Evolutionary conservation across 225 moss, liverwort and hornwort genomes (phyloP).

Genomic region (Straminergon stramineum): DNA sequence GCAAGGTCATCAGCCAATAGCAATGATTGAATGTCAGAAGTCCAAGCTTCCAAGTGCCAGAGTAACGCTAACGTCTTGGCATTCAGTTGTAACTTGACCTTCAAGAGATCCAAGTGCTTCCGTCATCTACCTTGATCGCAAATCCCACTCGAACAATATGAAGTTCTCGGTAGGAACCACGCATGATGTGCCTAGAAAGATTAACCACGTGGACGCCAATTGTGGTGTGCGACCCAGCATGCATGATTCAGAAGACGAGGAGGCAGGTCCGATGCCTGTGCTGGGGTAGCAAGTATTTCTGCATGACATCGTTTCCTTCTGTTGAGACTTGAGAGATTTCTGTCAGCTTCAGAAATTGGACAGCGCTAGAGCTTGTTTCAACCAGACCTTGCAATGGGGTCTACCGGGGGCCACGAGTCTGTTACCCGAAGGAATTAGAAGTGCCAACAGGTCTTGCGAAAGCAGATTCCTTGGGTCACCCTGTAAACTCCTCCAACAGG

Average conservation of each 20-base stretch:
- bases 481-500: slow-evolving; percentile 47
- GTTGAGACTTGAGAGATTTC: background rate
- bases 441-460: background rate
- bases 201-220: background rate
- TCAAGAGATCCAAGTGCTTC: background rate
- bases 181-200: background rate
- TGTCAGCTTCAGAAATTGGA: background rate
- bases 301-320: background rate
- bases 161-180: background rate
- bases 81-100: background rate
- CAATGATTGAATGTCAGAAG: background rate
- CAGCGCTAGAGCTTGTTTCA: background rate
- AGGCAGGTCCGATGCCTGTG: background rate
- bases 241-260: background rate
- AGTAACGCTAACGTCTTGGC: background rate
- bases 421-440: background rate
- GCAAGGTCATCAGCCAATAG: background rate
- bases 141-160: background rate
- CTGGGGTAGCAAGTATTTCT: background rate
- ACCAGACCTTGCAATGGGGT: background rate
- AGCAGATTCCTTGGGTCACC: slow-evolving; percentile 5
- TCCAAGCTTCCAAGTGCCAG: background rate
- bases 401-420: background rate
- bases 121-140: background rate
- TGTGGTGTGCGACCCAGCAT: background rate